These are phyloP conservation scores for Paracoccidioides brasiliensis DNA, from an alignment of 2,329 filamentous ascomycete genomes.

Conservation along the genomic window DNA sequence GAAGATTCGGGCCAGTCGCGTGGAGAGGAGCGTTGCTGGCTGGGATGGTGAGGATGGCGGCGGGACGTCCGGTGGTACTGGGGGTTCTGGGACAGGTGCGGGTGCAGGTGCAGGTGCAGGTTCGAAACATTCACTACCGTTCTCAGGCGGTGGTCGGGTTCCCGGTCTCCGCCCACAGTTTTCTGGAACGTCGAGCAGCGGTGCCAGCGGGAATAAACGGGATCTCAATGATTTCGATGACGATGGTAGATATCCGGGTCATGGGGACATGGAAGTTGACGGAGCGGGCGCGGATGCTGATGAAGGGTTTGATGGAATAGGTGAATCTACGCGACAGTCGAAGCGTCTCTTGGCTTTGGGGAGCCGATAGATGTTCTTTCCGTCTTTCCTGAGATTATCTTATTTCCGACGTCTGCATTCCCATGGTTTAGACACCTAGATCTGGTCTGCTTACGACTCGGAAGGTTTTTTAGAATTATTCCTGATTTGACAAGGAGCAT, in stretches of 20 bases:
- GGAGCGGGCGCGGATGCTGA: constrained; percentile 29
- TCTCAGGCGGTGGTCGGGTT: constrained; percentile 5
- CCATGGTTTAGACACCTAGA: background rate
- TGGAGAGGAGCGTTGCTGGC: constrained; percentile 39
- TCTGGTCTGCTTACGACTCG: too few relatives aligned
- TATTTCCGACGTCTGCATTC: background rate
- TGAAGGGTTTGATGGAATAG: constrained; percentile 13
- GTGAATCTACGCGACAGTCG: constrained; percentile 16
- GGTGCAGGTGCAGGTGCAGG: constrained; percentile 12
- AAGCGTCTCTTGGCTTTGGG: constrained; percentile 25
- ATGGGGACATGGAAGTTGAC: constrained; percentile 3
- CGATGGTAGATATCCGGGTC: constrained; percentile 5
- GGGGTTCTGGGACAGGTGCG: constrained; percentile 14
- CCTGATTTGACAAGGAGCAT: background rate
- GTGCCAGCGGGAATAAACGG: constrained; percentile 9
- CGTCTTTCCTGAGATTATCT: background rate
- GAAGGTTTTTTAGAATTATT: background rate
- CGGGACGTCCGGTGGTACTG: constrained; percentile 8
- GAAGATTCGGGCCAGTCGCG: constrained; percentile 34
- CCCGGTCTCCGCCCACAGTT: constrained; percentile 1
- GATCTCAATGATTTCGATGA: constrained; percentile 11
- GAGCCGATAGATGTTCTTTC: constrained; percentile 15
- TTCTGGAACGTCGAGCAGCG: constrained; percentile 3
- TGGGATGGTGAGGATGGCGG: constrained; percentile 14
- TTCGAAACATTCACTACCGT: constrained; percentile 7